A percentile compares a stretch with the other conserved stretches of the same genome.
Conservation (phyloP, 495 filamentous ascomycete species). For the Penicillium soppii region DNA sequence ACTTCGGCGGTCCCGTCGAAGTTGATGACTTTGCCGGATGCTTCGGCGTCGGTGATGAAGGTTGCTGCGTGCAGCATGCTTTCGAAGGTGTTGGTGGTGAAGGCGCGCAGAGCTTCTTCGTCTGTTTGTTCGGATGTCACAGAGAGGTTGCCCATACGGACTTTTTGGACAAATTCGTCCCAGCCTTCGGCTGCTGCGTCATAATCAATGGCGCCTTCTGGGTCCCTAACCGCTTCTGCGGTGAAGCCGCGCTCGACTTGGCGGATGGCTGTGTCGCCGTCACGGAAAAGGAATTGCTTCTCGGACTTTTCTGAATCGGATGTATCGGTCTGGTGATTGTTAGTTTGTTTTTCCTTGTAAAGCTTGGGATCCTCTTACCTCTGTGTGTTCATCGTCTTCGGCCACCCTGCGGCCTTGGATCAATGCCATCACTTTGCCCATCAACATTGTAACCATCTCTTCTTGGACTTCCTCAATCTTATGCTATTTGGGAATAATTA, state of each 20-base stretch:
- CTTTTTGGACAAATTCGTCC: conserved; percentile 45
- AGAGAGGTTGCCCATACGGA: conserved; percentile 31
- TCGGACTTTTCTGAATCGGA: conserved; percentile 37
- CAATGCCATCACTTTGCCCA: conserved; percentile 43
- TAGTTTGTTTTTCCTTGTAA: conserved; percentile 7
- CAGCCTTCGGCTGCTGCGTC: conserved; percentile 32
- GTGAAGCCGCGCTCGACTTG: conserved; percentile 40
- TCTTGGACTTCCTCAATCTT: conserved; percentile 31
- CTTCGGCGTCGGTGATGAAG: conserved; percentile 1
- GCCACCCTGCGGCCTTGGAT: conserved; percentile 40
- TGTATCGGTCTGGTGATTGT: conserved; percentile 35
- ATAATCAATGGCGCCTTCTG: conserved; percentile 32
- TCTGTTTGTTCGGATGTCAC: neutral
- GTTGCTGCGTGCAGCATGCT: conserved; percentile 17
- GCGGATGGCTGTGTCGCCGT: conserved; percentile 20
- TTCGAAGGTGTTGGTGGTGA: conserved; percentile 3
- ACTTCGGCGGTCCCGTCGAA: conserved; percentile 3
- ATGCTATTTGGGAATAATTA: conserved; percentile 16
- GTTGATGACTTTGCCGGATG: neutral
- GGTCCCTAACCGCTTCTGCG: conserved; percentile 35
- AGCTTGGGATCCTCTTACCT: conserved; percentile 23
- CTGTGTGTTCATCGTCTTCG: conserved; percentile 50
- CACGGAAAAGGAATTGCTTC: conserved; percentile 24
- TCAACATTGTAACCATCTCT: conserved; percentile 37
- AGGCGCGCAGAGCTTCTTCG: neutral